phyloP scores from a whole-genome alignment of 2,329 filamentous ascomycete genomes.

The Passalora sequoiae region DNA sequence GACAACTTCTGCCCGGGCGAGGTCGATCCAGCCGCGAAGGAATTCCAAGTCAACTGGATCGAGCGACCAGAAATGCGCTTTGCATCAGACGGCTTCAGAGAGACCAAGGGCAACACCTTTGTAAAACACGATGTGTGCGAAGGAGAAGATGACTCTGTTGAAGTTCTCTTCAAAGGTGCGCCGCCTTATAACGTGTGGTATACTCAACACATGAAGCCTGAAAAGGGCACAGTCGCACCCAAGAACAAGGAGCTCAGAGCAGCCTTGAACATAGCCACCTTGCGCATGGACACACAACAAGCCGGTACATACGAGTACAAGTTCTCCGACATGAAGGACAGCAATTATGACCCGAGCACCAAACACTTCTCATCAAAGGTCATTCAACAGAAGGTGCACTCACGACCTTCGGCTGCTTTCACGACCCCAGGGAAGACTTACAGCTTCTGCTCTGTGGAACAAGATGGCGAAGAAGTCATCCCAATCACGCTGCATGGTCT shows the following conservation, averaged over 20 bases:
- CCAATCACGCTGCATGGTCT: constrained; percentile 78
- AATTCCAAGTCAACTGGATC: constrained; percentile 81
- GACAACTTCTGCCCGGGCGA: constrained; percentile 79
- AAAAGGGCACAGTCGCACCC: constrained; percentile 57
- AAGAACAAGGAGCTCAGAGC: constrained; percentile 70
- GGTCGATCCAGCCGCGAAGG: constrained; percentile 66
- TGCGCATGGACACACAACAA: constrained; percentile 80
- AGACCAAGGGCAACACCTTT: constrained; percentile 50
- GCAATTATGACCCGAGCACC: constrained; percentile 72
- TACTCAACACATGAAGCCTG: constrained; percentile 66
- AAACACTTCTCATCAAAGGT: constrained; percentile 61
- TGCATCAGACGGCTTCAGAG: constrained; percentile 59
- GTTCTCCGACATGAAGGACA: constrained; percentile 77
- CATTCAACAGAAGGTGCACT: constrained; percentile 77
- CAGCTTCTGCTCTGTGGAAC: constrained; percentile 87
- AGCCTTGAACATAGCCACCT: constrained; percentile 67
- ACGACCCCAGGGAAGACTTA: constrained; percentile 84
- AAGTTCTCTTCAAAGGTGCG: constrained; percentile 70
- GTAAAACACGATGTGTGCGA: constrained; percentile 83
- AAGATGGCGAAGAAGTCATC: constrained; percentile 73
- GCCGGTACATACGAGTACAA: constrained; percentile 81
- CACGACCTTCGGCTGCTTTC: constrained; percentile 77
- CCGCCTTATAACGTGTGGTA: constrained; percentile 82
- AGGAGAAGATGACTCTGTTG: constrained; percentile 84
- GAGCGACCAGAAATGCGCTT: constrained; percentile 65